A percentile compares a stretch with the other conserved stretches of the same genome.
These are phyloP conservation scores for Microbotryum saponariae DNA, from an alignment of 1,284 basidiomycete genomes.

Conservation along the genomic window DNA sequence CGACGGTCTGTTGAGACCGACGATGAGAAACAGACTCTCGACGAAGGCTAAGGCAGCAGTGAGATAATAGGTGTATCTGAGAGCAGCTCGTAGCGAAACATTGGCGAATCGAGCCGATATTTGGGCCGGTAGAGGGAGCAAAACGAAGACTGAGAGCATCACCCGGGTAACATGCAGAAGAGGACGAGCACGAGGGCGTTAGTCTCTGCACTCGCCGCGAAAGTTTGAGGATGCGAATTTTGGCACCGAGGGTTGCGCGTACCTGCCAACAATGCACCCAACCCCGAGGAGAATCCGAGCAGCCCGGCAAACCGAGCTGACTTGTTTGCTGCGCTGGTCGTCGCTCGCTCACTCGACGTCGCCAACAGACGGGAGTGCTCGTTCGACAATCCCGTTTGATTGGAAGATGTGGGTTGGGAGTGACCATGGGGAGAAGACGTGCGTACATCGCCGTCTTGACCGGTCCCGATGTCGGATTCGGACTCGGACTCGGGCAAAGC, in stretches of 20 bases:
- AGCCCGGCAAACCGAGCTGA: conserved; percentile 26
- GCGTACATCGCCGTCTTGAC: too few relatives aligned
- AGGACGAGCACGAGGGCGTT: too few relatives aligned
- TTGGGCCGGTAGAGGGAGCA: conserved; percentile 22
- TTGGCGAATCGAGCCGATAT: not conserved
- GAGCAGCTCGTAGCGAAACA: not conserved
- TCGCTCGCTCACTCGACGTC: not conserved
- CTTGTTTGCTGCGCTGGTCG: not conserved
- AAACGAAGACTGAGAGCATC: conserved; percentile 25
- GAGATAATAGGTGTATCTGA: conserved; percentile 9
- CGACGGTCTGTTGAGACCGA: not conserved
- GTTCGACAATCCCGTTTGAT: not conserved
- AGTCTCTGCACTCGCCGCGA: too few relatives aligned
- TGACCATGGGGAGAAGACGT: not conserved
- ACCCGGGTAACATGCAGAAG: too few relatives aligned
- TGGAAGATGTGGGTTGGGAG: too few relatives aligned
- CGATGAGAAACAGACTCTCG: not conserved
- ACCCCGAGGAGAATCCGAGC: conserved; percentile 26
- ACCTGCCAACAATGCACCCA: conserved; percentile 30
- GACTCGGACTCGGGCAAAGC: not conserved
- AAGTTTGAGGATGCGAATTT: too few relatives aligned
- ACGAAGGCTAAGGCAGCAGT: conserved; percentile 9
- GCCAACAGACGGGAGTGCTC: not conserved
- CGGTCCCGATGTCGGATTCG: too few relatives aligned
- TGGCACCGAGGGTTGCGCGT: not conserved